phyloP scores from a whole-genome alignment of 306 rosid genomes.

The Vigna hirtella region DNA sequence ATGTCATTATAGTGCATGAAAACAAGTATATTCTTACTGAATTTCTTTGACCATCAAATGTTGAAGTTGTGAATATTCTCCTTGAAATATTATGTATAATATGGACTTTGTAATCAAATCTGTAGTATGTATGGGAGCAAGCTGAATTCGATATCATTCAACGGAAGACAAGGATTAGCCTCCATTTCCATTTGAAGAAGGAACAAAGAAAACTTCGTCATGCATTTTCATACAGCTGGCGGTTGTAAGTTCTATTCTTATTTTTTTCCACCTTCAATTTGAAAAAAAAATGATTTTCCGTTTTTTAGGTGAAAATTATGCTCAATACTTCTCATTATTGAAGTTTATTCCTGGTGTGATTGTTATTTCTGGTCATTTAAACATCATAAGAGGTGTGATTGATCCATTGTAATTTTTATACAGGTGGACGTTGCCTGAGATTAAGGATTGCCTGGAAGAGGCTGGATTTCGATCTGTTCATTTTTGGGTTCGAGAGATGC shows the following conservation, averaged over 20 bases:
- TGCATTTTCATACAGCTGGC: slow-evolving; percentile 93
- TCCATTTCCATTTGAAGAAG: slow-evolving; percentile 81
- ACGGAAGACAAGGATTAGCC: slow-evolving; percentile 89
- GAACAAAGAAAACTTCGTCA: slow-evolving; percentile 76
- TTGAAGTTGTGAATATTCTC: slow-evolving; percentile 6
- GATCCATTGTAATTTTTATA: neutral
- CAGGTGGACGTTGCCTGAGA: slow-evolving; percentile 98
- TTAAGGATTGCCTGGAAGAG: slow-evolving; percentile 88
- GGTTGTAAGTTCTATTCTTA: slow-evolving; percentile 69
- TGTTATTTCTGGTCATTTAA: slow-evolving; percentile 35
- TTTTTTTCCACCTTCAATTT: slow-evolving; percentile 32
- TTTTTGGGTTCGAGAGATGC: slow-evolving; percentile 88
- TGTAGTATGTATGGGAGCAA: slow-evolving; percentile 97
- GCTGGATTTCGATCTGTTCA: slow-evolving; percentile 85
- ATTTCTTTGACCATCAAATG: slow-evolving; percentile 27
- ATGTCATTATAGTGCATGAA: neutral
- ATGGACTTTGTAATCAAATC: slow-evolving; percentile 38
- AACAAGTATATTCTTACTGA: neutral
- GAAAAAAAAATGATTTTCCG: neutral
- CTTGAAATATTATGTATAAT: neutral
- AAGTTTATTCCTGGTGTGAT: neutral
- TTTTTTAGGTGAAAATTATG: slow-evolving; percentile 8
- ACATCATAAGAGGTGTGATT: slow-evolving; percentile 35
- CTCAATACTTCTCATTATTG: slow-evolving; percentile 8
- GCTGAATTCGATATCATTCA: slow-evolving; percentile 86